Percentiles rank a stretch among this genome's conserved stretches.
These are phyloP conservation scores for Metschnikowia lunata DNA, from an alignment of 805 yeast genomes.

Conservation along the genomic window DNA sequence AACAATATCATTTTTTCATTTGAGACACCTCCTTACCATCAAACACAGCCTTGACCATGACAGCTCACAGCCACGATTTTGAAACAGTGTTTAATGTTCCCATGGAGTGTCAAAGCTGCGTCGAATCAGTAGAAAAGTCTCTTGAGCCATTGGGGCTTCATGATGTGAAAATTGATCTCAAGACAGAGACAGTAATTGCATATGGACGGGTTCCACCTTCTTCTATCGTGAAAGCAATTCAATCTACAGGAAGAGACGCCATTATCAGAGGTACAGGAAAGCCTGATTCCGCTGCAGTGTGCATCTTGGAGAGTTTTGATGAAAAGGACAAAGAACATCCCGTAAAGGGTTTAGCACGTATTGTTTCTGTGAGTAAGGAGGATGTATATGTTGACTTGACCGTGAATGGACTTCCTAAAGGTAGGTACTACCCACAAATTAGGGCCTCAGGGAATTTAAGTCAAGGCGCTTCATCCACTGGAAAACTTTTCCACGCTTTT, in stretches of 20 bases:
- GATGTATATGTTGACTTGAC: slow-evolving; percentile 72
- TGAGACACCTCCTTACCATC: too few species aligned
- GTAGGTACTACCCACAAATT: slow-evolving; percentile 65
- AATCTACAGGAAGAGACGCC: slow-evolving; percentile 78
- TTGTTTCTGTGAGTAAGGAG: slow-evolving; percentile 59
- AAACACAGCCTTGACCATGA: not conserved
- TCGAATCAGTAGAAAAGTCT: slow-evolving; percentile 52
- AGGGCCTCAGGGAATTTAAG: slow-evolving; percentile 74
- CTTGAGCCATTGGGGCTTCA: slow-evolving; percentile 51
- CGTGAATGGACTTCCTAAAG: slow-evolving; percentile 63
- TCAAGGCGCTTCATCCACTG: slow-evolving; percentile 65
- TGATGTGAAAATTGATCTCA: slow-evolving; percentile 52
- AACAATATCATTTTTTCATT: too few species aligned
- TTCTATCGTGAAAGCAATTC: slow-evolving; percentile 60
- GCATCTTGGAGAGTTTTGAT: slow-evolving; percentile 74
- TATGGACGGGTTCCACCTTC: slow-evolving; percentile 76
- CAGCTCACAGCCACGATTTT: slow-evolving; percentile 17
- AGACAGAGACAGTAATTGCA: slow-evolving; percentile 59
- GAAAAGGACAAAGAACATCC: slow-evolving; percentile 45
- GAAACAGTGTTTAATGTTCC: slow-evolving; percentile 84
- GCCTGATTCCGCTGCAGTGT: slow-evolving; percentile 86
- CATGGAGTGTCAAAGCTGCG: slow-evolving; percentile 73
- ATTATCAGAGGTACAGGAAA: slow-evolving; percentile 88
- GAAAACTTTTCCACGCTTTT: slow-evolving; percentile 45
- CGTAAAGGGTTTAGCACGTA: slow-evolving; percentile 82